phyloP scores from a whole-genome alignment of 257 asterid genomes.

The Solanum microdontum region DNA sequence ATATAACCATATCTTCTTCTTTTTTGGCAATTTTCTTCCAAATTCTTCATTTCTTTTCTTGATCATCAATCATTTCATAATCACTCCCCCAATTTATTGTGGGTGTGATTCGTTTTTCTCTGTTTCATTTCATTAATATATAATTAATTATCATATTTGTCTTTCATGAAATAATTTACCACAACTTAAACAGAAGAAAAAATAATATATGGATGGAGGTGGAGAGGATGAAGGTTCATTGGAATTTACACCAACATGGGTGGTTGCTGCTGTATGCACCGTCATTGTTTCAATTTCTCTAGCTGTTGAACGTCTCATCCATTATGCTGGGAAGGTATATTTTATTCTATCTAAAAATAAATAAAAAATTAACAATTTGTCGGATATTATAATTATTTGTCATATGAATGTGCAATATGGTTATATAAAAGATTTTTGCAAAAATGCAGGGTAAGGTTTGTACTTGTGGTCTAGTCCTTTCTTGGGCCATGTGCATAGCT shows the following conservation, averaged over 20 bases:
- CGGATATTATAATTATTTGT: background rate
- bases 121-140: background rate
- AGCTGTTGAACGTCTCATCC: slow-evolving; percentile 25
- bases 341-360: background rate
- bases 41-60: background rate
- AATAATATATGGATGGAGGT: slow-evolving; percentile 10
- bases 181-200: background rate
- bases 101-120: background rate
- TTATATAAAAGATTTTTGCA: background rate
- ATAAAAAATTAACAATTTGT: background rate
- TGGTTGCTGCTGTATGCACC: slow-evolving; percentile 32
- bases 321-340: slow-evolving; percentile 22
- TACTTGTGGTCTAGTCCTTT: background rate
- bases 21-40: background rate
- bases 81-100: background rate
- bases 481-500: background rate
- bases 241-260: slow-evolving; percentile 42
- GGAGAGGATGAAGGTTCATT: slow-evolving; percentile 14
- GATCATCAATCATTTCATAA: background rate
- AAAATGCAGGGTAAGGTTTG: background rate
- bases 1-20: background rate
- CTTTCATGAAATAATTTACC: background rate
- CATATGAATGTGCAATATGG: background rate
- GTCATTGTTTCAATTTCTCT: slow-evolving; percentile 27
- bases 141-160: background rate